Evolutionary conservation across 805 yeast genomes (phyloP).

Genomic region (Ogataea zsoltii): DNA sequence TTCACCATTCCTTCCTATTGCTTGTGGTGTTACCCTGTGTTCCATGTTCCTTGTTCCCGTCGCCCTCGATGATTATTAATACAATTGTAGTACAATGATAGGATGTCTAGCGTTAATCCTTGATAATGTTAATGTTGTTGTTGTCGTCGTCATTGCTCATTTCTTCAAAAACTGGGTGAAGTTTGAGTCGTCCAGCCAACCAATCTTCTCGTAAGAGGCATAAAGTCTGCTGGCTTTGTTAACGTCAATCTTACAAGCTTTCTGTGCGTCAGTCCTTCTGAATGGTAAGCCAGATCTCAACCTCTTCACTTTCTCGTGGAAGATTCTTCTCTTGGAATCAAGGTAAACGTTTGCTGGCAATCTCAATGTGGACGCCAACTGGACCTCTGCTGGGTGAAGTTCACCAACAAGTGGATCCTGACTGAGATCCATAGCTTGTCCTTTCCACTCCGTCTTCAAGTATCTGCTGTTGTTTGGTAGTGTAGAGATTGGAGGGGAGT

Average conservation of each 20-base stretch:
- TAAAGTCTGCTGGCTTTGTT: conserved; percentile 91
- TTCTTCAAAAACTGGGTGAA: conserved; percentile 39
- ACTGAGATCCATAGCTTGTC: conserved; percentile 91
- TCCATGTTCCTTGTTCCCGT: not conserved
- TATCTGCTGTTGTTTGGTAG: conserved; percentile 73
- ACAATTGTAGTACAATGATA: not conserved
- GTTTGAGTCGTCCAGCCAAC: conserved; percentile 82
- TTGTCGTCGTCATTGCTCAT: conserved; percentile 4
- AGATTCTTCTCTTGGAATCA: conserved; percentile 78
- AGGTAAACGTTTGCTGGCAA: conserved; percentile 84
- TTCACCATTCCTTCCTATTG: not conserved
- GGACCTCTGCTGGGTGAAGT: conserved; percentile 89
- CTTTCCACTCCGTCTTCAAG: conserved; percentile 94
- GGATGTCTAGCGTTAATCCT: not conserved
- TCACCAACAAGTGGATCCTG: conserved; percentile 69
- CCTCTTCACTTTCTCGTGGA: conserved; percentile 84
- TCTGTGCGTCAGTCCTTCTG: conserved; percentile 96
- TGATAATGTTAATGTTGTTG: not conserved
- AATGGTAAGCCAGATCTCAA: conserved; percentile 71
- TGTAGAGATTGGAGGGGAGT: conserved; percentile 66
- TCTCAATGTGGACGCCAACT: conserved; percentile 83
- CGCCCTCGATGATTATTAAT: conserved; percentile 2
- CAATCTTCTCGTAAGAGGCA: conserved; percentile 88
- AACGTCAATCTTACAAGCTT: conserved; percentile 95
- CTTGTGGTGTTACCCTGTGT: not conserved